Base-by-base conservation (phyloP, 2,329 filamentous ascomycete species). In the Botrytis tulipae region DNA sequence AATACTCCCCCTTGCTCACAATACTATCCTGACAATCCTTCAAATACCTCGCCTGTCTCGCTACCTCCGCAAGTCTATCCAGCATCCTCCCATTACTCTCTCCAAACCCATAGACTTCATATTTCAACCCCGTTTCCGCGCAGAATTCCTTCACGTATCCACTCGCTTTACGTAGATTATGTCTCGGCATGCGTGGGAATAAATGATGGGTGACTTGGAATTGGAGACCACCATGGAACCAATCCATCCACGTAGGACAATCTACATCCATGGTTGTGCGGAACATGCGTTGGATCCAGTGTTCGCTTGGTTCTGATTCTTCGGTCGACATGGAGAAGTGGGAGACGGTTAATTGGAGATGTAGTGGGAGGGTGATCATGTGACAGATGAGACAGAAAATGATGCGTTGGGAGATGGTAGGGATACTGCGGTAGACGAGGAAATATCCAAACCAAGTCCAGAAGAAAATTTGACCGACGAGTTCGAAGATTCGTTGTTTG, bases 271-370 rank as follows among this genome's bases (percentile, higher is more conserved):
- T 97, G 18, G 94, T 97, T 1, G 94, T 97, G 77, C 95, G 91
- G 62, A 97, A 86, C 91, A 97, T 96, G 82, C 91, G 93, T 82
- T 97, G 94, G 0, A 94, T 90, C 82, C 97, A 97, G 0, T 93
- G 96, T 81, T 97, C 94, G 66, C 91, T 86, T 1, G 92, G 90
- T 0, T 94, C 95, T 14, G 97, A 86, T 79, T 97, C 93, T 18
- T 93, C 88, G 0, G 94, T 97, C 78, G 93, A 95, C 94, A 97
- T 97, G 77, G 93, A 93, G 82, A 97, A 97, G 82, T 97, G 94
- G 3, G 93, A 96, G 29, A 97, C 87, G 0, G 94, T 97, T 80
- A 97, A 97, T 82, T 97, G 94, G 18, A 95, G 88, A 81, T 97
- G 94, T 67, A 97, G 84, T 4, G 94, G 92, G 82, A 93, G 92